phyloP scores from a whole-genome alignment of 495 filamentous ascomycete species.

The Neurospora sp. region DNA sequence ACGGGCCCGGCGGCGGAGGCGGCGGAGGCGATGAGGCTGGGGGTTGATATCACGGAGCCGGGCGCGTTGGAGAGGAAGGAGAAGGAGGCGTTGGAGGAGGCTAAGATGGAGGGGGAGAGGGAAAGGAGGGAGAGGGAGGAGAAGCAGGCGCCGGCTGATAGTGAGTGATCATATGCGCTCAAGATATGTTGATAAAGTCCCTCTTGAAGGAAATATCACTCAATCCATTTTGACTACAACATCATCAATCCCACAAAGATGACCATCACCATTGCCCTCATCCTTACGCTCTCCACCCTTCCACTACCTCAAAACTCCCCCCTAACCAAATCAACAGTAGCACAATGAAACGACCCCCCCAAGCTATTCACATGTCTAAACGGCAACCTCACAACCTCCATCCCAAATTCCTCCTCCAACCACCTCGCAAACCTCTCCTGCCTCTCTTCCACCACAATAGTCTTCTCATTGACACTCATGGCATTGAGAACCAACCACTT shows the following conservation, averaged over 20 bases:
- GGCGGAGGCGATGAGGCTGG: slow-evolving; percentile 36
- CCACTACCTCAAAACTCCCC: neutral
- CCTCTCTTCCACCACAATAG: neutral
- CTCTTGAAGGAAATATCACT: neutral
- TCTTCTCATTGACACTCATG: neutral
- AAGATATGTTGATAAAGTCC: too few species aligned
- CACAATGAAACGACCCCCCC: slow-evolving; percentile 3
- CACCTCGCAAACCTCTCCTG: neutral
- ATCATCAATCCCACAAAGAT: neutral
- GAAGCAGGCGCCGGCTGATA: neutral
- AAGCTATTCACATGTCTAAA: slow-evolving; percentile 2
- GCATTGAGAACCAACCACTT: slow-evolving; percentile 1
- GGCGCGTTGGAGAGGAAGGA: slow-evolving; percentile 35
- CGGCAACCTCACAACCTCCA: neutral
- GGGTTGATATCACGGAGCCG: slow-evolving; percentile 38
- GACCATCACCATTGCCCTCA: neutral
- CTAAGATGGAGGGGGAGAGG: neutral
- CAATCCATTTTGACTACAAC: neutral
- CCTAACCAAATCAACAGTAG: slow-evolving; percentile 2
- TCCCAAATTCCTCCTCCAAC: neutral
- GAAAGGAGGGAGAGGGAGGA: neutral
- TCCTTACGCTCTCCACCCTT: neutral
- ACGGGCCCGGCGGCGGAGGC: slow-evolving; percentile 47
- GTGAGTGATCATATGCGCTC: neutral
- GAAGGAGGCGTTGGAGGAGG: slow-evolving; percentile 11